Conservation (phyloP, 2,329 filamentous ascomycete genomes). For the Tolypocladium ophioglossoides region DNA sequence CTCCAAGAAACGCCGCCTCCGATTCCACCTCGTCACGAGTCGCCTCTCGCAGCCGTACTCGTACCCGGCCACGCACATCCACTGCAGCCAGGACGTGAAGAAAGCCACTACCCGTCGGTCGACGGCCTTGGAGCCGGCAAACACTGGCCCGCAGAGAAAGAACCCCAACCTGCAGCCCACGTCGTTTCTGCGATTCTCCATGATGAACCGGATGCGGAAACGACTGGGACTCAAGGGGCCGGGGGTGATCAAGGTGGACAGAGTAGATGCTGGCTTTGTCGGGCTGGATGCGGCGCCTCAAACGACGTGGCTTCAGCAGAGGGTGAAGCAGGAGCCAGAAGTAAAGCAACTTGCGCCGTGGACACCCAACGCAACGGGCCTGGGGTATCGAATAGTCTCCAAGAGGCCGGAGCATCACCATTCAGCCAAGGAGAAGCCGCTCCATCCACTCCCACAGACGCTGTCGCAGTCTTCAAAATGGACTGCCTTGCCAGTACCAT, state of each 20-base stretch:
- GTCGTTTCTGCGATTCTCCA: constrained; percentile 53
- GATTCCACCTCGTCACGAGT: constrained; percentile 55
- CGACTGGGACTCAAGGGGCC: constrained; percentile 20
- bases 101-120: constrained; percentile 23
- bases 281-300: neutral
- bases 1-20: constrained; percentile 58
- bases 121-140: constrained; percentile 18
- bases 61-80: constrained; percentile 58
- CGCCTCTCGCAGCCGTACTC: constrained; percentile 61
- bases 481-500: neutral
- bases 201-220: constrained; percentile 50
- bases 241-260: neutral
- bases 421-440: neutral
- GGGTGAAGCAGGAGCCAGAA: neutral
- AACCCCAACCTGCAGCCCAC: constrained; percentile 34
- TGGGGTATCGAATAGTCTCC: neutral
- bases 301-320: neutral
- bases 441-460: neutral
- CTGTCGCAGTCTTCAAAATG: neutral
- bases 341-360: neutral
- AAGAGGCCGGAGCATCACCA: neutral
- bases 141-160: constrained; percentile 19
- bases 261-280: neutral
- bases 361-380: neutral
- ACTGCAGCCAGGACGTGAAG: constrained; percentile 33